Evolutionary conservation across 2,329 filamentous ascomycete genomes (phyloP), one percentile per base, ranked within the genome.

Genomic region (Plectosphaerella cucumerina): DNA sequence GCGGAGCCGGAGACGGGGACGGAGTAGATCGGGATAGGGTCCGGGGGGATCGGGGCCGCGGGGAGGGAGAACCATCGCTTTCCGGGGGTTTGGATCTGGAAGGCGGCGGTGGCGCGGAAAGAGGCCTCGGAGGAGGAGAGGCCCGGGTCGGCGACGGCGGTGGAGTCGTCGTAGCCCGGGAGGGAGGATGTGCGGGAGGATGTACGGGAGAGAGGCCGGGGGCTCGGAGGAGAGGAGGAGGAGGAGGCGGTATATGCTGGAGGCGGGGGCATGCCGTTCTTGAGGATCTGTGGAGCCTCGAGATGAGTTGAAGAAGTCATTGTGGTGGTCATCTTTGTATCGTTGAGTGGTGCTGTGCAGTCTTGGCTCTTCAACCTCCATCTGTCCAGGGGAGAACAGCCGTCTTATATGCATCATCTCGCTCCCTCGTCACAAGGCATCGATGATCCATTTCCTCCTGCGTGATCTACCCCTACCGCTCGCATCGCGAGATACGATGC

Each of bases 41-140:
- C 61, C 34, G 53, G 54, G 1, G 70, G 62, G 5, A 59, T 62
- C 0, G 65, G 62, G 0, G 71, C 65, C 0, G 66, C 33, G 1
- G 76, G 77, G 3, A 76, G 57, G n/a, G 72, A 68, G 45, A 77
- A 54, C 45, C 70, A 59, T 1, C 62, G 58, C 34, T 75, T 73
- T 18, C 80, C 80, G 6, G 54, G 54, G 1, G 74, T 67, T 54
- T 78, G 70, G 57, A 83, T 72, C 53, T 80, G 76, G 21, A 82
- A 68, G 11, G 69, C 66, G 20, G 65, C 64, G 1, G 73, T 74
- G 3, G 76, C 68, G 8, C 50, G 54, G 62, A 81, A 80, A 46
- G 59, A 22, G 11, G 12, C 15, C 15, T 31, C 5, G 17, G 57
- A 41, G 18, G 59, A 6, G 5, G 48, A 47, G 9, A 58, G 42